These are phyloP conservation scores for Cordyceps militaris DNA, from an alignment of 2,329 filamentous ascomycete species.

Conservation along the genomic window DNA sequence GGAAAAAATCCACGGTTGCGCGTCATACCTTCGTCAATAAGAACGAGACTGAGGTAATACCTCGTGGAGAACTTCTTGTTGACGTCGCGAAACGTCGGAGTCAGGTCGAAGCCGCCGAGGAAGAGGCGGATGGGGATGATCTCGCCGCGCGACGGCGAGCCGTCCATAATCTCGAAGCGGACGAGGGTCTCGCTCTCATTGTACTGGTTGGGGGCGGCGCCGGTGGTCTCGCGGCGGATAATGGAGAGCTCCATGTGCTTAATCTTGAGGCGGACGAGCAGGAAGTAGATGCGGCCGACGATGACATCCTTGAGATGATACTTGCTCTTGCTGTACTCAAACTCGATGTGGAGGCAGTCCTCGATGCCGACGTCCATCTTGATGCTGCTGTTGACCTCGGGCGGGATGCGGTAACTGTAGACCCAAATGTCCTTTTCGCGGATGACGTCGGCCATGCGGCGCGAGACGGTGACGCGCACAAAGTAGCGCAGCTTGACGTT, in stretches of 20 bases:
- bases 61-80: slow-evolving; percentile 99
- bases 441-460: slow-evolving; percentile 95
- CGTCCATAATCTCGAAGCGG: slow-evolving; percentile 99
- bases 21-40: slow-evolving; percentile 80
- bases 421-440: slow-evolving; percentile 99
- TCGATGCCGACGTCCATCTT: slow-evolving; percentile 99
- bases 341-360: slow-evolving; percentile 98
- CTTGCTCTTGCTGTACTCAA: slow-evolving; percentile 98
- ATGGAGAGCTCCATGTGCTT: slow-evolving; percentile 99
- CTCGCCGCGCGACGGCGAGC: slow-evolving; percentile 88
- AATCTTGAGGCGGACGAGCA: slow-evolving; percentile 95
- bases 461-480: slow-evolving; percentile 89
- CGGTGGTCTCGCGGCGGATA: slow-evolving; percentile 92
- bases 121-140: slow-evolving; percentile 97
- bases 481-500: slow-evolving; percentile 99
- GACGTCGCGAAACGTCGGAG: slow-evolving; percentile 96
- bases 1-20: background rate
- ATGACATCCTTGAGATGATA: slow-evolving; percentile 99
- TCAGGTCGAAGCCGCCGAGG: slow-evolving; percentile 94
- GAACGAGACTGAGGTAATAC: slow-evolving; percentile 92
- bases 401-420: slow-evolving; percentile 95
- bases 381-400: slow-evolving; percentile 96
- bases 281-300: slow-evolving; percentile 95
- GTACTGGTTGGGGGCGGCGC: slow-evolving; percentile 95
- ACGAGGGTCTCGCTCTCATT: slow-evolving; percentile 98